Evolutionary conservation across 441 rosid species (phyloP), one percentile per base, ranked within the genome.

Genomic region (Corymbia calophylla): DNA sequence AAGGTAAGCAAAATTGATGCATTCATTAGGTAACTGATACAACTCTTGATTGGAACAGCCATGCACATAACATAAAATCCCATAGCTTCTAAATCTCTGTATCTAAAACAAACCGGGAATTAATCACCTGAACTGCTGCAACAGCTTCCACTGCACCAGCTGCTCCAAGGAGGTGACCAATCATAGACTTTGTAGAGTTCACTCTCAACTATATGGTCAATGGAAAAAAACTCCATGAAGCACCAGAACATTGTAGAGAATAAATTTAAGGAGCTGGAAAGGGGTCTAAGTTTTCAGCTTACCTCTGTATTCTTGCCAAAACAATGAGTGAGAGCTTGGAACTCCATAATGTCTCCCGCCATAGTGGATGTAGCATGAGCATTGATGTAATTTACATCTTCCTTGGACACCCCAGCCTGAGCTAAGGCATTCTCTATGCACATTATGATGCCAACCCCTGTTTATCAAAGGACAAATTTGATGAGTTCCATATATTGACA

Each of bases 91-190:
- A 7, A 77, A n/a, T 44, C 84, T 35, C 47, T 32, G 49, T 77
- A 23, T 77, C 84, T 49, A 89, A 86, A 56, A 90, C 86, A 58
- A 68, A 19, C 44, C 7, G 60, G 49, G 18, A 86, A 62, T 86
- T 84, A 60, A 90, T 89, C 93, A 96, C 99, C 97, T 98, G 99
- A 87, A 98, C 91, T 87, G 97, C 92, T 3, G 99, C 97, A 87
- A 98, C 92, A 87, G 99, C 99, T 93, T 98, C 99, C 87, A 97
- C 99, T 4, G 97, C 99, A 88, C 99, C 99, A 90, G 99, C 94
- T 87, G 99, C 99, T 89, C 99, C 99, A 84, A 98, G 91, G 89
- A 97, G 92, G 94, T 98, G 99, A 81, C 99, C 99, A 44, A 95
- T 95, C 99, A 98, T 96, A 58, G 99, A 98, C 91, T 98, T 98